Percentiles rank a stretch among this genome's conserved stretches.
phyloP scores from a whole-genome alignment of 2,329 filamentous ascomycete species.

The Gaeumannomyces tritici region DNA sequence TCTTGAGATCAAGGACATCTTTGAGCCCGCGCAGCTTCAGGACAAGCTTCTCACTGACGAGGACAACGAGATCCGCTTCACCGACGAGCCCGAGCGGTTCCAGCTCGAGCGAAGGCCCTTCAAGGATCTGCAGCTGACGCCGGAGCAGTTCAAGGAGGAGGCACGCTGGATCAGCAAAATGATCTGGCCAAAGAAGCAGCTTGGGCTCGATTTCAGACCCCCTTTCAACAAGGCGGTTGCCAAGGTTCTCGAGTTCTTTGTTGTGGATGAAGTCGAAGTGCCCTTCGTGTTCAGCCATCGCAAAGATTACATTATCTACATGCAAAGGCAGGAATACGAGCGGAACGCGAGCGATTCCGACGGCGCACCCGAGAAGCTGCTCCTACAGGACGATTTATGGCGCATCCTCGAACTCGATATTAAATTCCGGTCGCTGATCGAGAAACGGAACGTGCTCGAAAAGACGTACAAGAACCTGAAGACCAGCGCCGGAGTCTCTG shows the following conservation, averaged over 20 bases:
- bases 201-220: slow-evolving; percentile 61
- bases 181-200: slow-evolving; percentile 78
- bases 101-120: slow-evolving; percentile 87
- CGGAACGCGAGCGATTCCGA: slow-evolving; percentile 55
- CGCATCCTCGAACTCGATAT: slow-evolving; percentile 89
- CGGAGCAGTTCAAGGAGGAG: slow-evolving; percentile 85
- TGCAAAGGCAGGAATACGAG: slow-evolving; percentile 55
- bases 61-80: slow-evolving; percentile 81
- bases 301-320: slow-evolving; percentile 94
- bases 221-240: slow-evolving; percentile 83
- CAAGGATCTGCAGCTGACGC: slow-evolving; percentile 67
- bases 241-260: slow-evolving; percentile 91
- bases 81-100: slow-evolving; percentile 88
- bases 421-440: slow-evolving; percentile 85
- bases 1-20: slow-evolving; percentile 93
- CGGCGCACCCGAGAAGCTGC: slow-evolving; percentile 73
- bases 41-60: slow-evolving; percentile 94
- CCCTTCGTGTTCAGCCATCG: slow-evolving; percentile 98
- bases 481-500: slow-evolving; percentile 49
- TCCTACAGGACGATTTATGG: slow-evolving; percentile 92
- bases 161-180: slow-evolving; percentile 84
- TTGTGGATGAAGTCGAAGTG: slow-evolving; percentile 88
- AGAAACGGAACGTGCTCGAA: slow-evolving; percentile 81
- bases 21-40: slow-evolving; percentile 88
- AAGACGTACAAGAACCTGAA: slow-evolving; percentile 69